Base-by-base conservation (phyloP, 2,329 filamentous ascomycete species). In the Diaporthe sp. region DNA sequence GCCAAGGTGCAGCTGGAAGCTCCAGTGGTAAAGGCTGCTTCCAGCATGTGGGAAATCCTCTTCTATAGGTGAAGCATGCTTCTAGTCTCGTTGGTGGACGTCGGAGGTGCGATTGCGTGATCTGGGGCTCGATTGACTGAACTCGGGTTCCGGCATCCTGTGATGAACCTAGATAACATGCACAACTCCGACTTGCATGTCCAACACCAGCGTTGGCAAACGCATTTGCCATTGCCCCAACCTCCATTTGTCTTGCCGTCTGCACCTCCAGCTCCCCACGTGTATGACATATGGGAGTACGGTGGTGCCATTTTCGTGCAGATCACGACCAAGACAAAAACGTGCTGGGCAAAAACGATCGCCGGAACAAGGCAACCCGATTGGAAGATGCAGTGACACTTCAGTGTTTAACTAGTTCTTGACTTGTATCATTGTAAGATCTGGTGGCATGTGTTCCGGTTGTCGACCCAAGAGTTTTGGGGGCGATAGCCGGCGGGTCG, bases 261-360 rank as follows among this genome's bases (percentile, higher is more conserved):
- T 49, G 42, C 28, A 49, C 15, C 31, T 31, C 28, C 28, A 31
- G 28, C 61, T 49, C 44, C 62, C 62, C 62, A 51, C 44, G 62
- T 51, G 9, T 34, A 37, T 68, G 60, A 51, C 44, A 68, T 68
- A 25, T 34, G 13, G 7, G 62, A 68, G 19, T 25, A 37, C 9
- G 62, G 62, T 68, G 62, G 15, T 68, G 62, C 44, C 62, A 68
- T 68, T 51, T 68, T 68, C 62, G 44, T 68, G 62, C 31, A 34
- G 44, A 68, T 51, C 62, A 53, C 62, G 62, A 68, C 44, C 22
- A 17, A 10, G 22, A 37, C 28, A 31, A 7, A 51, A 25, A 25
- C 19, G 19, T 25, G 62, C 44, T 68, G 62, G 62, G 62, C 44
- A 37, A 51, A 51, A 37, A 34, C 19, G 28, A 68, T 68, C 31